phyloP scores from a whole-genome alignment of 495 filamentous ascomycete species.

The Annulohypoxylon maeteangense region DNA sequence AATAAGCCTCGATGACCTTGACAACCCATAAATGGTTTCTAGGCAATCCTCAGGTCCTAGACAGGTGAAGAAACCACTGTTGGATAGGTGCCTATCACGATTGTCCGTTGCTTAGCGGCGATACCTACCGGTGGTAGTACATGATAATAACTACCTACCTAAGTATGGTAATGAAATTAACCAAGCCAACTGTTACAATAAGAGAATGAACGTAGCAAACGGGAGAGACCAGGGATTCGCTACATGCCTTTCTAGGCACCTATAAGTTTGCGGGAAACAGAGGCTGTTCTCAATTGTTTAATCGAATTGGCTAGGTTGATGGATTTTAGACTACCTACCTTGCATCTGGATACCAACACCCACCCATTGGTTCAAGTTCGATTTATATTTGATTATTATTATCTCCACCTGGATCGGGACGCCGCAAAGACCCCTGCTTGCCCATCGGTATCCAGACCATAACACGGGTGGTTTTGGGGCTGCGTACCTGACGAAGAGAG shows the following conservation, averaged over 20 bases:
- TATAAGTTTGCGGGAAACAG: slow-evolving; percentile 33
- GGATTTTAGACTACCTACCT: slow-evolving; percentile 15
- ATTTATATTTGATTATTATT: slow-evolving; percentile 25
- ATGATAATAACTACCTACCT: slow-evolving; percentile 35
- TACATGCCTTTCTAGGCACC: slow-evolving; percentile 25
- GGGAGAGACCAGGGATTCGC: slow-evolving; percentile 27
- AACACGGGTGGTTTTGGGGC: slow-evolving; percentile 27
- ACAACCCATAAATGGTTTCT: slow-evolving; percentile 12
- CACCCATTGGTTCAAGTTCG: slow-evolving; percentile 17
- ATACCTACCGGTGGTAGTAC: slow-evolving; percentile 31
- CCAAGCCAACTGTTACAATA: slow-evolving; percentile 39
- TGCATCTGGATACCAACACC: slow-evolving; percentile 15
- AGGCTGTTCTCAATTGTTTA: slow-evolving; percentile 27
- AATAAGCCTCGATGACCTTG: slow-evolving; percentile 28
- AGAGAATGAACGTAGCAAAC: slow-evolving; percentile 36
- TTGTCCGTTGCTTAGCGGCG: slow-evolving; percentile 20
- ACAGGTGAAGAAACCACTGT: slow-evolving; percentile 24
- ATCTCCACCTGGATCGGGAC: slow-evolving; percentile 34
- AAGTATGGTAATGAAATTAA: slow-evolving; percentile 39
- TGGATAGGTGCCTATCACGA: slow-evolving; percentile 33
- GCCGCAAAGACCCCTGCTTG: slow-evolving; percentile 36
- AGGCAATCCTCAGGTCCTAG: slow-evolving; percentile 7
- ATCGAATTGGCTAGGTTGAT: slow-evolving; percentile 21
- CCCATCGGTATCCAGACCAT: slow-evolving; percentile 32
- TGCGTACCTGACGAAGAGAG: slow-evolving; percentile 22